Evolutionary conservation across 495 filamentous ascomycete genomes (phyloP), one percentile per base, ranked within the genome.

Genomic region (Aspergillus steynii): DNA sequence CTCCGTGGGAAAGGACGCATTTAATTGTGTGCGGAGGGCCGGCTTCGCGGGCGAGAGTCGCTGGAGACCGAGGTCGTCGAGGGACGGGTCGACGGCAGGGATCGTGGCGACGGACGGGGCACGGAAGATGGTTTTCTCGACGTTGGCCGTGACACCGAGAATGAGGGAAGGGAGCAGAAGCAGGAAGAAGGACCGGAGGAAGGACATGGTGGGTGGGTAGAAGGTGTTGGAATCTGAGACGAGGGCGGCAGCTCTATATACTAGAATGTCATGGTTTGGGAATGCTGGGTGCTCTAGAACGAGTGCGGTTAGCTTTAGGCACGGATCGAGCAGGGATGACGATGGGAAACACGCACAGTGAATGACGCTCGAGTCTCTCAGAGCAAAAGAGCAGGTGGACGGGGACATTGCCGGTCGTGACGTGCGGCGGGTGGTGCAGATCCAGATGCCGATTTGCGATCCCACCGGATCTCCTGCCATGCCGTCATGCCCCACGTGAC

Each of bases 121-220:
- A 48, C 89, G 72, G 78, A 99, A 98, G 67, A 99, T 92, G 65
- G 83, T 82, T 73, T 99, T 99, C 73, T 99, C 95, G 61, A 89
- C 88, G 71, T 99, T 97, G 69, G 85, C 91, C 45, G 62, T 60
- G 27, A 67, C 65, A 31, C 64, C 57, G 62, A 76, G 53, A 50
- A 68, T 61, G 47, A 72, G 50, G 46, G 66, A 59, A 15, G 54
- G 54, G 31, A 66, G 45, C 1, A 50, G 27, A n/a, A 50, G 12
- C 10, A 42, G 9, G 3, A 42, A 12, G 12, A 15, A 42, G 12
- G 37, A 42, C 7, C 37, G 37, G 9, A 42, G 37, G 9, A 42
- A 42, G 55, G 64, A 62, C 47, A 68, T 32, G 65, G 68, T 59
- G 62, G 48, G 56, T 42, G 61, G 58, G 62, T 57, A 62, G 54